Evolutionary conservation across 2,329 filamentous ascomycete species (phyloP), one percentile per base, ranked within the genome.

Genomic region (Dactylellina leptospora): DNA sequence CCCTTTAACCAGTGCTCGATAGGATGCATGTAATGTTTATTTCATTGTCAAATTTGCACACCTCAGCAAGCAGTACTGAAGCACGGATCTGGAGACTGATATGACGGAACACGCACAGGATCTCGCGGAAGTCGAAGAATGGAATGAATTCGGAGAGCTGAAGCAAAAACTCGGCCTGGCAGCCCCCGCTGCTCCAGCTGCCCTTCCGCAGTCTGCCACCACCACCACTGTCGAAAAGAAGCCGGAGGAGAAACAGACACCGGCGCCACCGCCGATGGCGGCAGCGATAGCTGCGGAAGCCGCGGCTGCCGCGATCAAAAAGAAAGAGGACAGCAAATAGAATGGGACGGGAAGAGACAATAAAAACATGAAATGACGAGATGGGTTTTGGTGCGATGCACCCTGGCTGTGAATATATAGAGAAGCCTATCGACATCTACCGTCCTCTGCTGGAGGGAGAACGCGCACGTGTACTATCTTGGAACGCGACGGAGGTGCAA

Each of bases 91-190:
- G n/a, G n/a, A n/a, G n/a, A n/a, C n/a, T n/a, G n/a, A n/a, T n/a
- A n/a, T n/a, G n/a, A n/a, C n/a, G n/a, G n/a, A n/a, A n/a, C n/a
- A n/a, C n/a, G 47, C 74, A 40, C 75, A 97, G 93, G 95, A 97
- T 79, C 85, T 97, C 53, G 90, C 93, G 74, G 89, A 97, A 80
- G 87, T 97, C 74, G 95, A 99, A 81, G 95, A 99, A 79, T 97
- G 93, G 95, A 99, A 99, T 82, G 95, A 99, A 80, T 97, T 96
- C 81, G 92, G 92, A 81, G 93, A 97, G 81, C 86, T 99, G 73
- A 92, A 92, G 80, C 87, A 93, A 81, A 90, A 93, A 77, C 87
- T 97, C 76, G 87, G 84, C 72, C 86, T 89, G 76, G 86, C 85
- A 81, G 85, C 85, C 13, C 3, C 36, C 18, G 36, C 36, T 79